Evolutionary conservation across 2,329 filamentous ascomycete species (phyloP), one percentile per base, ranked within the genome.

Genomic region (Phialemoniopsis sp.): DNA sequence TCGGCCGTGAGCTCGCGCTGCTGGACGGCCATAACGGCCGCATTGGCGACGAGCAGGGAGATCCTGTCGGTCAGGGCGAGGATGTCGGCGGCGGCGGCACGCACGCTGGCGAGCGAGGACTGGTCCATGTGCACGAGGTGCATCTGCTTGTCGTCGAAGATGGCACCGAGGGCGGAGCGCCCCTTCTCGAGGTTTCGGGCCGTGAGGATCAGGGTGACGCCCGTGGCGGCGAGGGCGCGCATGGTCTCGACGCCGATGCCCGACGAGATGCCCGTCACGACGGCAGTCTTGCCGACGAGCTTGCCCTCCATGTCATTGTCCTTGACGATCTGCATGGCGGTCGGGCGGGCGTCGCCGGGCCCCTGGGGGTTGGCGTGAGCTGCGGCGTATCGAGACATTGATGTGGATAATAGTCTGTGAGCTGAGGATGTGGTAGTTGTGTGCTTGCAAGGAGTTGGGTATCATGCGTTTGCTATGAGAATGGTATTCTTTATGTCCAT

Each of bases 191-290:
- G 59, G 44, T 72, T 55, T 12, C 71, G 60, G 3, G 59, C 67
- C 3, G 68, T 67, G 8, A 64, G 52, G 48, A 60, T 72, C 34
- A 72, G 46, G 21, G 54, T 66, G 9, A 68, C 68, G 9, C 70
- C 69, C 0, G 70, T 69, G 9, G 57, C 46, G n/a, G 53, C 46
- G 4, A 74, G 48, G 3, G 67, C 67, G 12, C 58, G 55, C 3
- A 56, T 63, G 9, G 65, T 68, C 41, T 68, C 62, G 16, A 63
- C 49, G 12, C 67, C 67, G 15, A 70, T 53, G 4, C 67, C 67
- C 10, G 64, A 57, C 4, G 59, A 61, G 4, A 50, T 47, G 8
- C 67, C 68, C 3, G 67, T 71, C 43, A 72, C 56, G 8, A 71
- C 42, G 19, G 63, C 48, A 17, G 63, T 59, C 43, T 65, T 67